phyloP scores from a whole-genome alignment of 768 basidiomycete species.

The Rubroboletus satanas region DNA sequence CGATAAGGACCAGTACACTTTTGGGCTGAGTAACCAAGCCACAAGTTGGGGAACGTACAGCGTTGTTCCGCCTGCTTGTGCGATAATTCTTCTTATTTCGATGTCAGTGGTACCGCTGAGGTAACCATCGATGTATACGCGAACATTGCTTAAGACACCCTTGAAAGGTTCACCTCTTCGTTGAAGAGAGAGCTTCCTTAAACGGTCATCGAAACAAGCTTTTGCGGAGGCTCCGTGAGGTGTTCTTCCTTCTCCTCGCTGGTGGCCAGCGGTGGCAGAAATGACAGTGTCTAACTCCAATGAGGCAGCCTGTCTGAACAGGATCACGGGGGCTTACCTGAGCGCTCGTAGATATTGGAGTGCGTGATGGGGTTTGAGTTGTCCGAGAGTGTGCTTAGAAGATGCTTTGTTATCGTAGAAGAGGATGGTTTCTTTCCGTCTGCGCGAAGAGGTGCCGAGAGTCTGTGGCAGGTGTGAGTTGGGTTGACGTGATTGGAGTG shows the following conservation, averaged over 20 bases:
- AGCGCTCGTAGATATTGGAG: constrained; percentile 56
- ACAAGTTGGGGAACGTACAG: constrained; percentile 42
- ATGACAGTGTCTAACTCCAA: constrained; percentile 49
- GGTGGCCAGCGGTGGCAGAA: constrained; percentile 67
- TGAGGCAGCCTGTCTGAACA: not conserved
- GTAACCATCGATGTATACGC: constrained; percentile 70
- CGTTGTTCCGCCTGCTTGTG: constrained; percentile 61
- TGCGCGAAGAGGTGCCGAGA: constrained; percentile 30
- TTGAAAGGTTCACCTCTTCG: constrained; percentile 8
- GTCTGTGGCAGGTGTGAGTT: constrained; percentile 12
- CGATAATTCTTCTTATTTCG: constrained; percentile 69
- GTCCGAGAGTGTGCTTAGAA: constrained; percentile 59
- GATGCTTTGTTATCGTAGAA: constrained; percentile 50
- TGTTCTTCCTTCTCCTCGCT: constrained; percentile 48
- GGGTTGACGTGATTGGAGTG: not conserved
- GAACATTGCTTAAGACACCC: constrained; percentile 41
- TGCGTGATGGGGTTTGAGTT: constrained; percentile 77
- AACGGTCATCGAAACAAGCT: constrained; percentile 41
- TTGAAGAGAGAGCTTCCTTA: constrained; percentile 42
- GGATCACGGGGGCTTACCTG: constrained; percentile 41
- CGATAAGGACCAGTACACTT: not conserved
- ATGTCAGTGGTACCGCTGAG: constrained; percentile 70
- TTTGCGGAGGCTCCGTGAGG: constrained; percentile 27
- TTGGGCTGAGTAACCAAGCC: not conserved
- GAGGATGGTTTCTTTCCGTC: constrained; percentile 37